Base-by-base conservation (phyloP, 257 asterid genomes). In the Jaltomata sinuosa region DNA sequence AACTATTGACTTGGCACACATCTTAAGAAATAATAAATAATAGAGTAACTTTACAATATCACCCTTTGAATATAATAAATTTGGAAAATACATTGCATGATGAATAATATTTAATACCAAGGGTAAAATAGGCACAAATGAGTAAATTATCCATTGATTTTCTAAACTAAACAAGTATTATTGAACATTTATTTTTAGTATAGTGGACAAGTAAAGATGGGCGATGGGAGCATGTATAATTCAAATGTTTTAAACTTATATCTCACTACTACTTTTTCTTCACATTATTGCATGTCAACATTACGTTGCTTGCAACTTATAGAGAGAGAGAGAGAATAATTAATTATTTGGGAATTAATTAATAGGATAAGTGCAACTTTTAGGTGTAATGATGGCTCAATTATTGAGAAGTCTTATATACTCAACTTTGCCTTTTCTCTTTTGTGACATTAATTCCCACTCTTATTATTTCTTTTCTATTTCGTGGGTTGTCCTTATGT, bases 311-410 rank as follows among this genome's bases (percentile, higher is more conserved):
- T 7, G 6, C 47, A 67, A 59, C 67, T 59, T 16, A 72, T 0
- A 42, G 7, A 74, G 55, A 72, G 80, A 71, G 50, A 38, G 18
- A 68, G 11, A 21, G 3, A 40, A 22, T 40, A 74, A 47, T 42
- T 45, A 71, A 38, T 22, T 38, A 71, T 11, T 21, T 25, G 32
- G 22, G 25, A 15, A 49, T 59, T 57, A 81, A 81, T 81, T 25
- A 59, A 55, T 80, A 15, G 8, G 16, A 32, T 19, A 40, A 59
- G 84, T 81, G 71, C 86, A 85, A 86, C 97, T 93, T 93, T 93
- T 92, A 87, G 94, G 88, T 81, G 86, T 90, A 87, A 94, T 94
- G 88, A 94, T 93, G 90, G 93, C 95, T 89, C 95, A 94, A 94
- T 94, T 93, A 94, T 94, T 92, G 84, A 83, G 85, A 83, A 90